Evolutionary conservation across 1,139 yeast genomes (phyloP), one percentile per base, ranked within the genome.

Genomic region (Candida pseudoviswanathii): DNA sequence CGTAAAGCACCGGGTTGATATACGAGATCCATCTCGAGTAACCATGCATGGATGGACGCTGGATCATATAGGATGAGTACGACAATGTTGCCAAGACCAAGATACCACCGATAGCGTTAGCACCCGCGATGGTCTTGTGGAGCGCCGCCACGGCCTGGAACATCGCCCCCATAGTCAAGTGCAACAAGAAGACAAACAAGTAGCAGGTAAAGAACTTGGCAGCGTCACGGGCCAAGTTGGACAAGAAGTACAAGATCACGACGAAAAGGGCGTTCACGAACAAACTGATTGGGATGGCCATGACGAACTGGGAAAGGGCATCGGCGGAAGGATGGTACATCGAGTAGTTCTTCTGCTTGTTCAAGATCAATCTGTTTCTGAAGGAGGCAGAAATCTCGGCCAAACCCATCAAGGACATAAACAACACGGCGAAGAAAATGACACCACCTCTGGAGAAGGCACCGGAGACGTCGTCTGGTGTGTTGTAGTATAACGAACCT

Each of bases 1-100:
- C 81, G 56, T 82, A 83, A 43, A 79, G 66, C 47, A 82, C 64
- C 3, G 88, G 87, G 55, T 83, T 70, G 49, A 81, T 67, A 58
- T 81, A 83, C 4, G 82, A 77, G 39, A 81, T 73, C 88, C 88
- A 83, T 60, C 79, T 77, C 58, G 82, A 81, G 86, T 86, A 82
- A 36, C 84, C 84, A 54, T 76, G 85, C 86, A 83, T 82, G 0
- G 78, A 69, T 5, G 82, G 82, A 44, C 78, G 64, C 57, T 81
- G 86, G 54, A 82, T 74, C 73, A 78, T 75, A 65, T 76, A 82
- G 30, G 84, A 80, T 22, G 84, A 73, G 58, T 81, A 82, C 61
- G 80, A 66, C 50, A 80, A 70, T 43, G 78, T 56, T 1, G 78
- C 77, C 61, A 81, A 63, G 58, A 81, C 66, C 33, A 75, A 52